Base-by-base conservation (phyloP, 805 yeast species). In the Candida yuanshanica region DNA sequence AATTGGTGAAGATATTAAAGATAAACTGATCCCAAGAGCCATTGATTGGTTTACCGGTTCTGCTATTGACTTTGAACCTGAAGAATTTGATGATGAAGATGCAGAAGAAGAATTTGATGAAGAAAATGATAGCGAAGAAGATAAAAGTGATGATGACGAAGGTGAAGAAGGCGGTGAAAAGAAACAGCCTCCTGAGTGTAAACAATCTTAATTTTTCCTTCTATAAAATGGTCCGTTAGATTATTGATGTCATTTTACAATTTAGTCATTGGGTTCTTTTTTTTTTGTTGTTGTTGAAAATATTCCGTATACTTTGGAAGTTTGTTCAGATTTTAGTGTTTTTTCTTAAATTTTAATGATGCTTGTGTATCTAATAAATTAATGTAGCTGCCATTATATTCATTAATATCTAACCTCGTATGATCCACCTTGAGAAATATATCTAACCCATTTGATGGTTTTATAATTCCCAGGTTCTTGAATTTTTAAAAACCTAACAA, bases 41-140 rank as follows among this genome's bases (percentile, higher is more conserved):
- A 77, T 93, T 56, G 98, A 91, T 63, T 93, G 99, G 98, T 93
- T 89, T 64, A 91, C 99, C 9, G 99, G 99, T 36, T 88, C 88
- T 50, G 99, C 99, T 20, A 74, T 91, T 44, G 95, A 85, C 43
- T 77, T 75, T 12, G 88, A 74, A 9, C 86, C 75, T 14, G 82
- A 73, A 4, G 81, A 74, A 11, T 79, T 68, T 3, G 79, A 69
- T 7, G 85, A 75, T 13, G 85, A 72, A 2, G 86, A 76, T 65
- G 44, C 81, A 65, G 87, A 76, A 3, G 87, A 75, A 4, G 86
- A 74, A 12, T 80, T 70, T 21, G 83, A 73, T 33, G 84, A 74
- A 12, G 83, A 66, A 3, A 71, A 62, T 11, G 67, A 53, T 13
- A 66, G 51, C 22, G 68, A 56, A 20, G 67, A 55, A 14, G 70